Percentiles rank a stretch among this genome's conserved stretches.
Evolutionary conservation across 2,329 filamentous ascomycete species (phyloP).

Genomic region (Aspergillus ustus): DNA sequence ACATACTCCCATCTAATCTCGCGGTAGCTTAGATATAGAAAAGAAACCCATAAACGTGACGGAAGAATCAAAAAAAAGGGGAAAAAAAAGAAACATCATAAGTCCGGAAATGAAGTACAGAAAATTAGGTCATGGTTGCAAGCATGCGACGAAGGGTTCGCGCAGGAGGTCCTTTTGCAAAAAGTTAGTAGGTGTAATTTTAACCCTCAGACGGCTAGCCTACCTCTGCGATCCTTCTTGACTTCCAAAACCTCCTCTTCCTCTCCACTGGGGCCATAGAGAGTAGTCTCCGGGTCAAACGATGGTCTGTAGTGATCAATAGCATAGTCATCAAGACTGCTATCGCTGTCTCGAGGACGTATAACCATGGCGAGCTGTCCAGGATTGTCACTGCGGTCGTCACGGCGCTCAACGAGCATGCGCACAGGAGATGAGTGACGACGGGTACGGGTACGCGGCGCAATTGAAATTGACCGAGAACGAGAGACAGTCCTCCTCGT

Average conservation of each 20-base stretch:
- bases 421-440: slow-evolving; percentile 44
- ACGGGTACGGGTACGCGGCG: slow-evolving; percentile 33
- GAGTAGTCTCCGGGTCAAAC: slow-evolving; percentile 35
- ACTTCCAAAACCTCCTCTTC: slow-evolving; percentile 63
- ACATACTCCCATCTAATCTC: slow-evolving; percentile 5
- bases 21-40: slow-evolving; percentile 1
- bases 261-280: slow-evolving; percentile 42
- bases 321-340: slow-evolving; percentile 57
- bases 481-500: slow-evolving; percentile 35
- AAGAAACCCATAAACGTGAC: not conserved
- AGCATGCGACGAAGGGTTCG: slow-evolving; percentile 71
- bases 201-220: not conserved
- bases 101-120: not conserved
- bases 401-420: slow-evolving; percentile 26
- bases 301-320: slow-evolving; percentile 54
- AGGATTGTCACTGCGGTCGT: slow-evolving; percentile 42
- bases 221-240: slow-evolving; percentile 94
- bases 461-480: slow-evolving; percentile 42
- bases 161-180: slow-evolving; percentile 63
- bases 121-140: slow-evolving; percentile 65
- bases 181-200: not conserved
- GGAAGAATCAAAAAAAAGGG: not conserved
- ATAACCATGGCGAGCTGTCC: slow-evolving; percentile 57
- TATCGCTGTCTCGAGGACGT: slow-evolving; percentile 50
- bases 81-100: not conserved